Evolutionary conservation across 208 protist species (phyloP), one percentile per base, ranked within the genome.

Genomic region (Porcisia hertigi): DNA sequence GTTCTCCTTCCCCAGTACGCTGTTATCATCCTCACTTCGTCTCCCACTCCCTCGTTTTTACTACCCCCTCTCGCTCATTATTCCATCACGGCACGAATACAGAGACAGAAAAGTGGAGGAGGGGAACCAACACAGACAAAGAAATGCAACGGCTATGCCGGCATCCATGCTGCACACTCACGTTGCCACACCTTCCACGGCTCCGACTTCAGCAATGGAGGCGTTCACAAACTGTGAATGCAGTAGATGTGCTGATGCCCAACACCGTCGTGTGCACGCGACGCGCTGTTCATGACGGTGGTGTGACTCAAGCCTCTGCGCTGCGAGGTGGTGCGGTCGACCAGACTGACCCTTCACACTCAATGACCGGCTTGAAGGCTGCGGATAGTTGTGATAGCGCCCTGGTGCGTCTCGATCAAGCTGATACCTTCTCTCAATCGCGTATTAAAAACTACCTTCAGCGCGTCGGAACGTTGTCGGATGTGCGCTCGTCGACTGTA

Each of bases 391-490:
- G 66, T n/a, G 4, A 47, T 36, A 11, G 47, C 12, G 25, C 2
- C 7, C 66, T 71, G 66, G 25, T 78, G 34, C 1, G 52, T 14
- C 54, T 81, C 12, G 18, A 12, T 36, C 58, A 49, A 25, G 57
- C 75, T n/a, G 83, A 87, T 60, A 70, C 78, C 16, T 89, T 86
- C 39, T 80, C 86, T 0, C 80, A 80, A 39, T 86, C 86, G 18
- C 86, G 82, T 8, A 55, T 89, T 1, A 85, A 79, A 60, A 89
- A 87, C 75, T 89, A 89, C 63, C n/a, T 83, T 7, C 65, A 82
- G 25, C 78, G 78, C 11, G 76, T 81, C 30, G 23, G 52, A 23
- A 2, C 39, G 11, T 23, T 36, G 0, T 8, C 23, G 6, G 63
- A 39, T 2, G 36, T 7, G 16, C 39, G 34, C 34, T 23, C 59